Evolutionary conservation across 2,329 filamentous ascomycete genomes (phyloP).

Genomic region (Aspergillus fumigatiaffinis): DNA sequence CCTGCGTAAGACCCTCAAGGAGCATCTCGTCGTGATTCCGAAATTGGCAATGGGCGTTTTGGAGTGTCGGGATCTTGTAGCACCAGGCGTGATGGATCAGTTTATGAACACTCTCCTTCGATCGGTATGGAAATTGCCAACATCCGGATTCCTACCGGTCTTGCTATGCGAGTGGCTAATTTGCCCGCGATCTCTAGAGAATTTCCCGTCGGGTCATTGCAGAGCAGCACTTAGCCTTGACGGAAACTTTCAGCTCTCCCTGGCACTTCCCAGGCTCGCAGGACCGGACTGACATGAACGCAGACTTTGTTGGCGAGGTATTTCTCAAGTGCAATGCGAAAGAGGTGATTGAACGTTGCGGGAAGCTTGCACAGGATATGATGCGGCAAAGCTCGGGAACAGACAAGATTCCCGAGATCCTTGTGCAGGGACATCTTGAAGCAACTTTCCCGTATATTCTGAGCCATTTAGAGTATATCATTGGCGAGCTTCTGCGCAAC

Average conservation of each 20-base stretch:
- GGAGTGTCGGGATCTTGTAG: conserved; percentile 80
- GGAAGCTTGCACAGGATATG: conserved; percentile 68
- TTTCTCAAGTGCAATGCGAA: conserved; percentile 89
- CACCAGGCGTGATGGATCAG: conserved; percentile 74
- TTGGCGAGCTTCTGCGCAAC: conserved; percentile 91
- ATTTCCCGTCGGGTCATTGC: conserved; percentile 96
- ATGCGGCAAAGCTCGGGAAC: conserved; percentile 71
- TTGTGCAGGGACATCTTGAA: conserved; percentile 76
- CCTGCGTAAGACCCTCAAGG: conserved; percentile 72
- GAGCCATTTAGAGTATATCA: conserved; percentile 93
- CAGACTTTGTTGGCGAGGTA: conserved; percentile 92
- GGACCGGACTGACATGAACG: conserved; percentile 56
- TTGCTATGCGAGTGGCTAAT: conserved; percentile 10
- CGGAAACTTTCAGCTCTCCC: conserved; percentile 86
- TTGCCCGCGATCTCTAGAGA: conserved; percentile 51
- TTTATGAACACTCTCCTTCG: conserved; percentile 94
- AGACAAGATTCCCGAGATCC: conserved; percentile 72
- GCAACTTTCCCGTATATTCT: conserved; percentile 96
- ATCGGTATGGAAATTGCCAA: conserved; percentile 58
- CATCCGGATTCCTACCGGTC: neutral
- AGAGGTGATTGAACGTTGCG: conserved; percentile 82
- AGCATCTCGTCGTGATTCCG: conserved; percentile 90
- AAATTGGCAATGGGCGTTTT: conserved; percentile 91
- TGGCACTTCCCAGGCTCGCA: conserved; percentile 83
- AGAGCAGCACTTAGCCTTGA: conserved; percentile 92